Conservation (phyloP, 495 filamentous ascomycete genomes). For the Xylaria curta region DNA sequence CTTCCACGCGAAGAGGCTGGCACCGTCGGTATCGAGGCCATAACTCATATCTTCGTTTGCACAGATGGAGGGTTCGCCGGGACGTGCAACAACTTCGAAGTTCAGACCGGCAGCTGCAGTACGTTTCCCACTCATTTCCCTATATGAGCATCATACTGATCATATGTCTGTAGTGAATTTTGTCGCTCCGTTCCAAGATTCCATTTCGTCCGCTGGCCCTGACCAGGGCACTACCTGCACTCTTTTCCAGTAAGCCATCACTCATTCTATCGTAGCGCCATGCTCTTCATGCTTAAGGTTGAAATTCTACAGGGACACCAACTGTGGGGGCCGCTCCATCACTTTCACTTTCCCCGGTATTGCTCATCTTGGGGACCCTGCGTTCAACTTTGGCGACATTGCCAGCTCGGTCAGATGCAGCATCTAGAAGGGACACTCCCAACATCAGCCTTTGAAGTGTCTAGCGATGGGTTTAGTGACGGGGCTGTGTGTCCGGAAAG, state of each 20-base stretch:
- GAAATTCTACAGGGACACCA: background rate
- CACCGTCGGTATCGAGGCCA: background rate
- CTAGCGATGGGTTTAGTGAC: too few species aligned
- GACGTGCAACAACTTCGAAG: background rate
- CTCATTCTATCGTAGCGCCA: too few species aligned
- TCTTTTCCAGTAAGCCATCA: background rate
- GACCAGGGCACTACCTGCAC: background rate
- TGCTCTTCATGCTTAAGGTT: background rate
- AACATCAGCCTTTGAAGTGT: background rate
- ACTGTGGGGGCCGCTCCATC: background rate
- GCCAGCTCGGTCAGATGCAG: background rate
- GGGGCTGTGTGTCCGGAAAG: background rate
- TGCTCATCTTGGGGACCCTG: background rate
- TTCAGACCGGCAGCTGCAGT: background rate
- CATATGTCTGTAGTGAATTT: background rate
- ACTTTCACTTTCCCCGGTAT: background rate
- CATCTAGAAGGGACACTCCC: background rate
- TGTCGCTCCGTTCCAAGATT: background rate
- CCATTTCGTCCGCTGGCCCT: background rate
- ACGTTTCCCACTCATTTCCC: background rate
- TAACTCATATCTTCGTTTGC: background rate
- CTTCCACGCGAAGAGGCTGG: background rate
- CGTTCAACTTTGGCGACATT: background rate
- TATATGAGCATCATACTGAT: background rate
- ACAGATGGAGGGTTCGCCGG: background rate